Percentiles rank a stretch among this genome's conserved stretches.
Evolutionary conservation across 2,329 filamentous ascomycete species (phyloP).

Genomic region (Tolypocladium guangdongense): DNA sequence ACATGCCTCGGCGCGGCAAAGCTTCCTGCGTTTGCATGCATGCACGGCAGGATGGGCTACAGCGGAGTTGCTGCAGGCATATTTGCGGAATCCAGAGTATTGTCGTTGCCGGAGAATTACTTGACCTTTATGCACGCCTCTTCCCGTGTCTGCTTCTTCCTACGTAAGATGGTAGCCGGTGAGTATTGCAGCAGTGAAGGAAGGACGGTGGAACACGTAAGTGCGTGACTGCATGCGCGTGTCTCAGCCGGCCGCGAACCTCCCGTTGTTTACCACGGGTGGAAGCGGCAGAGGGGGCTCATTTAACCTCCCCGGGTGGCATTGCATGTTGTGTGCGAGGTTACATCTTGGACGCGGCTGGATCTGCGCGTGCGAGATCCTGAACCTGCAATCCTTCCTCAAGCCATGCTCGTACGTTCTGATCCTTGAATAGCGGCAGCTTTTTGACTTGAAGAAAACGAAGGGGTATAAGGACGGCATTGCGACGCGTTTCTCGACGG

Average conservation of each 20-base stretch:
- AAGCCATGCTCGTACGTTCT: not conserved
- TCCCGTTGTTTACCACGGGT: too few species aligned
- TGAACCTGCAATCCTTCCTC: not conserved
- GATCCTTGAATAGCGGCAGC: too few species aligned
- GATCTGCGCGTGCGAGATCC: slow-evolving; percentile 6
- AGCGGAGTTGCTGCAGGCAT: not conserved
- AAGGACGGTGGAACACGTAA: not conserved
- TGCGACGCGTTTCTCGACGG: not conserved
- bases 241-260: too few species aligned
- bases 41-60: not conserved
- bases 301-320: not conserved
- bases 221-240: not conserved
- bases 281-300: not conserved
- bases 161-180: not conserved
- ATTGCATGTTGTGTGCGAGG: slow-evolving; percentile 3
- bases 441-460: too few species aligned
- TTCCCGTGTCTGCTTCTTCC: not conserved
- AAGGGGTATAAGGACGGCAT: not conserved
- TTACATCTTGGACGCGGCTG: not conserved
- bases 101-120: not conserved
- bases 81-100: not conserved
- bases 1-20: not conserved
- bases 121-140: too few species aligned
- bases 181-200: too few species aligned
- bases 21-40: not conserved